phyloP scores from a whole-genome alignment of 2,329 filamentous ascomycete genomes.

The Remersonia thermophila region DNA sequence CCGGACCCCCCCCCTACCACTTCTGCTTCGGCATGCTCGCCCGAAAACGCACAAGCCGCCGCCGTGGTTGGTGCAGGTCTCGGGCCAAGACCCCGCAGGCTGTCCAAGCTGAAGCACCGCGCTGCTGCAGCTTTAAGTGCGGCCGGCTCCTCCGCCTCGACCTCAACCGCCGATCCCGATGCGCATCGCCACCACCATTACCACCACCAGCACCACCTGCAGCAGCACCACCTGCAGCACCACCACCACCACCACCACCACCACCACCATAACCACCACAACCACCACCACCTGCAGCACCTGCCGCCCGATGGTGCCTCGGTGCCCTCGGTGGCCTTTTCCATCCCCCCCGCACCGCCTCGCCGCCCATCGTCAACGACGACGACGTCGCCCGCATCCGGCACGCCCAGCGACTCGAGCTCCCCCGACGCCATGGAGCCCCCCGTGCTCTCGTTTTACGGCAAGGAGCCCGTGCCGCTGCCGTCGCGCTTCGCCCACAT shows the following conservation, averaged over 20 bases:
- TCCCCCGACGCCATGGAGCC: constrained; percentile 28
- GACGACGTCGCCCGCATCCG: neutral
- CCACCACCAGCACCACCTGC: neutral
- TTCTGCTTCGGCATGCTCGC: constrained; percentile 1
- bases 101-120: constrained; percentile 20
- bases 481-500: constrained; percentile 45
- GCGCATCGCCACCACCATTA: constrained; percentile 2
- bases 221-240: constrained; percentile 1
- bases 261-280: constrained; percentile 1
- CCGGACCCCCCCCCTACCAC: constrained; percentile 6
- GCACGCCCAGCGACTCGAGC: constrained; percentile 1
- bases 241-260: constrained; percentile 1
- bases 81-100: constrained; percentile 17
- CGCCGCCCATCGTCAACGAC: neutral
- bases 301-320: neutral
- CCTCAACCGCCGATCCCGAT: constrained; percentile 1
- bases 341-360: neutral
- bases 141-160: constrained; percentile 6
- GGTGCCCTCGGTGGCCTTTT: neutral
- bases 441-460: constrained; percentile 44
- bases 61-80: neutral
- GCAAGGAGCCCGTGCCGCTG: constrained; percentile 43
- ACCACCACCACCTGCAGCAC: constrained; percentile 1
- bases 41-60: neutral
- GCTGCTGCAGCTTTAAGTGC: constrained; percentile 11